Evolutionary conservation across 1,284 basidiomycete species (phyloP), one percentile per base, ranked within the genome.

Genomic region (Ceratobasidium sp.): DNA sequence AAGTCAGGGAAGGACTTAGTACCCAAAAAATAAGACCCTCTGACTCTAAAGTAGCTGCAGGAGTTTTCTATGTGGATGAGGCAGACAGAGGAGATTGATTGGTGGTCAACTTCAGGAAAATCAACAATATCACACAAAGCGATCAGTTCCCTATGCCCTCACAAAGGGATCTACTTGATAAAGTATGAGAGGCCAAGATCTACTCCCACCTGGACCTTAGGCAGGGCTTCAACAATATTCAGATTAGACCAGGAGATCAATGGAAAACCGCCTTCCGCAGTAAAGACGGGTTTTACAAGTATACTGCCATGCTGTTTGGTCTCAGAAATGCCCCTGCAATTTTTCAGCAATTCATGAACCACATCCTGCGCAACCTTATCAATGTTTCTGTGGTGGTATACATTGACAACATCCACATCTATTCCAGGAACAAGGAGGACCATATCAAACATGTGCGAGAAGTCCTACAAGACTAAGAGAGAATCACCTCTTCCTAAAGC

Each of bases 391-490:
- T 60, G 7, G 41, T 77, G 11, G 62, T 75, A 1, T 77, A 77
- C 51, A 27, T 77, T 0, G 62, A 77, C 56, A 51, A 76, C 33
- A 76, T 71, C 15, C 41, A 75, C 0, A 41, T 73, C 0, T 73
- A 45, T 24, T 74, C 75, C 6, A 29, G 63, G 14, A 51, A 44
- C 0, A 31, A n/a, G 15, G 60, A 64, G n/a, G 79, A 81, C 0
- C 82, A 84, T 62, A 29, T 76, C 1, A 15, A 73, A 5, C 79
- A 83, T 36, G 81, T 84, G 0, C 56, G 75, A 71, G 71, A 79
- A 73, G 84, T 87, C 1, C 79, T 88, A 6, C 57, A 81, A 11
- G 80, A 1, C 81, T 88, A 0, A 6, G 24, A 27, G 53, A 56
- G 29, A n/a, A 56, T 29, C n/a, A 22, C 11, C 53, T 56, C 36